Percentiles rank a stretch among this genome's conserved stretches.
Conservation (phyloP, 1,284 basidiomycete species). For the Paramarasmius palmivorus region DNA sequence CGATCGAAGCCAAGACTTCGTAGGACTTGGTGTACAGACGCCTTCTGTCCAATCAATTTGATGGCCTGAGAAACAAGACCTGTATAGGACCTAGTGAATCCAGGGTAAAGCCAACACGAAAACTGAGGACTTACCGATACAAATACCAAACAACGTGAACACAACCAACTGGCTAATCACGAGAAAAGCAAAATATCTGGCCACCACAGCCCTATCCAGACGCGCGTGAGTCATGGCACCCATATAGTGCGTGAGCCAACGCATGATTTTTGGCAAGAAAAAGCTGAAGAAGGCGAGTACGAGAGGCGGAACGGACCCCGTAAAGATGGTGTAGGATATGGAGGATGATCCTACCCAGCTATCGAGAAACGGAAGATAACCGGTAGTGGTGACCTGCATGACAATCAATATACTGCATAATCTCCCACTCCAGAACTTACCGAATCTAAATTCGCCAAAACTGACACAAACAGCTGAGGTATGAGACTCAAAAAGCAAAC, state of each 20-base stretch:
- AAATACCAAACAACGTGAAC: slow-evolving; percentile 88
- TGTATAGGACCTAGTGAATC: slow-evolving; percentile 22
- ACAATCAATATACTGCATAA: slow-evolving; percentile 70
- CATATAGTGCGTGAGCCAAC: no score
- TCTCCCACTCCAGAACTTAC: slow-evolving; percentile 63
- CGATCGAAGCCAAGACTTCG: slow-evolving; percentile 63
- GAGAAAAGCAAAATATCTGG: slow-evolving; percentile 90
- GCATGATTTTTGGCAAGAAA: slow-evolving; percentile 81
- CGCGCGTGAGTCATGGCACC: slow-evolving; percentile 81
- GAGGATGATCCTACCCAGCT: slow-evolving; percentile 64
- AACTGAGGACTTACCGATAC: slow-evolving; percentile 62
- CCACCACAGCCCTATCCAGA: slow-evolving; percentile 86
- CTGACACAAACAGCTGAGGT: no score
- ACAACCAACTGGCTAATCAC: slow-evolving; percentile 88
- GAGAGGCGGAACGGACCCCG: slow-evolving; percentile 86
- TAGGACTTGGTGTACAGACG: slow-evolving; percentile 55
- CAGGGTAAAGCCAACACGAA: no score
- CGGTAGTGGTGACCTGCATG: slow-evolving; percentile 16
- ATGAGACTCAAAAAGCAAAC: no score
- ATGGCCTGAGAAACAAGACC: slow-evolving; percentile 70
- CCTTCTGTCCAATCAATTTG: slow-evolving; percentile 67
- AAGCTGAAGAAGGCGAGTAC: slow-evolving; percentile 89
- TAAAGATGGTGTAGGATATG: slow-evolving; percentile 70
- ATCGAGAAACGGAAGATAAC: slow-evolving; percentile 53
- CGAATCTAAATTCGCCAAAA: no score